Evolutionary conservation across 257 asterid species (phyloP).

Genomic region (Plantago elongata): DNA sequence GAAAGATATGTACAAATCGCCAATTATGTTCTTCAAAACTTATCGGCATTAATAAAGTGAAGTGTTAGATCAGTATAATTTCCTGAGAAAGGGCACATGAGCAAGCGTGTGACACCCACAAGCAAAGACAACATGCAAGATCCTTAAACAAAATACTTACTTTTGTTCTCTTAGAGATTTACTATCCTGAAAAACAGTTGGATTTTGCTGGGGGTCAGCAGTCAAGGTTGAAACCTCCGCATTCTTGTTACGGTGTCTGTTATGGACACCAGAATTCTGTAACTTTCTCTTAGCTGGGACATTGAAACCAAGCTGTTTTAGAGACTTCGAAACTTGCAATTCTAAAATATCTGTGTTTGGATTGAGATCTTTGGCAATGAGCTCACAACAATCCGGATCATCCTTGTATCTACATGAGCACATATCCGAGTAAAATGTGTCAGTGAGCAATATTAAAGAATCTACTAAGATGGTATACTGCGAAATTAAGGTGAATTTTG

Average conservation of each 20-base stretch:
- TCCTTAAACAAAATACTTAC: slow-evolving; percentile 46
- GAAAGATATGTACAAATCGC: slow-evolving; percentile 5
- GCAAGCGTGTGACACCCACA: background rate
- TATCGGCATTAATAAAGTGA: background rate
- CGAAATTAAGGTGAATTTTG: slow-evolving; percentile 10
- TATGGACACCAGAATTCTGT: slow-evolving; percentile 26
- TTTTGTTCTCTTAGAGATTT: slow-evolving; percentile 42
- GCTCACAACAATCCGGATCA: slow-evolving; percentile 46
- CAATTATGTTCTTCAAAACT: slow-evolving; percentile 10
- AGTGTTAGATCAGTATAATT: slow-evolving; percentile 7
- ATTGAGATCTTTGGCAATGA: slow-evolving; percentile 62
- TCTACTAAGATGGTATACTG: background rate
- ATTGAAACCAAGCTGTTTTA: slow-evolving; percentile 53
- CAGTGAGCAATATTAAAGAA: slow-evolving; percentile 21
- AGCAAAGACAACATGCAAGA: slow-evolving; percentile 10
- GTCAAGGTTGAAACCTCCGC: slow-evolving; percentile 15
- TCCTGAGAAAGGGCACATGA: slow-evolving; percentile 14
- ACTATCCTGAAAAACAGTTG: slow-evolving; percentile 27
- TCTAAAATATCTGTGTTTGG: slow-evolving; percentile 47
- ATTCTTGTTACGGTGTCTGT: slow-evolving; percentile 24
- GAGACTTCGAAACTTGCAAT: slow-evolving; percentile 42
- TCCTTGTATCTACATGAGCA: slow-evolving; percentile 51
- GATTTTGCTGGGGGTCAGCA: slow-evolving; percentile 25
- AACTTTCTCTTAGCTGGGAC: slow-evolving; percentile 44
- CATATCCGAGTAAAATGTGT: slow-evolving; percentile 12